These are phyloP conservation scores for Termitomyces sp. DNA, from an alignment of 768 basidiomycete species.

Conservation along the genomic window DNA sequence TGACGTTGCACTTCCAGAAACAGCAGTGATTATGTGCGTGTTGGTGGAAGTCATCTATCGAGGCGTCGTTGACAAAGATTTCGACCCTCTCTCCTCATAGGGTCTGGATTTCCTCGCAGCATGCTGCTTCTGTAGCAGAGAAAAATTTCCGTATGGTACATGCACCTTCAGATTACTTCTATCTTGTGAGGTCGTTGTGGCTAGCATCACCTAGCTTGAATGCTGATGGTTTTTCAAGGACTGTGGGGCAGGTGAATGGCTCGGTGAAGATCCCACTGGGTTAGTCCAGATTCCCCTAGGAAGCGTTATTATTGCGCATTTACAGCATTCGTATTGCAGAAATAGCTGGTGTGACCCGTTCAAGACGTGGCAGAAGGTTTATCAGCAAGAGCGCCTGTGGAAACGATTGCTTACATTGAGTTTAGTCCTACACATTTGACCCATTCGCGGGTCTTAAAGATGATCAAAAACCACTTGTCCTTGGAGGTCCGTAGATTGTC, in stretches of 20 bases:
- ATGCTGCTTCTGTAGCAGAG: slow-evolving; percentile 52
- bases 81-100: slow-evolving; percentile 21
- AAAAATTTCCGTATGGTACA: slow-evolving; percentile 63
- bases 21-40: slow-evolving; percentile 54
- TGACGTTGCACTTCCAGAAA: slow-evolving; percentile 36
- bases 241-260: slow-evolving; percentile 69
- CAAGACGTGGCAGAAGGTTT: slow-evolving; percentile 75
- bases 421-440: slow-evolving; percentile 62
- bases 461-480: slow-evolving; percentile 47
- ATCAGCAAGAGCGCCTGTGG: no score
- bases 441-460: slow-evolving; percentile 52
- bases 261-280: slow-evolving; percentile 44
- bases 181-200: slow-evolving; percentile 42
- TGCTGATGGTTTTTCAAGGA: slow-evolving; percentile 32
- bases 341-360: slow-evolving; percentile 76
- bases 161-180: slow-evolving; percentile 73
- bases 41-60: not conserved
- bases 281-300: slow-evolving; percentile 14
- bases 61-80: not conserved
- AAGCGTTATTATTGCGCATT: not conserved
- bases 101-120: slow-evolving; percentile 66
- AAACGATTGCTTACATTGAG: not conserved
- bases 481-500: slow-evolving; percentile 48
- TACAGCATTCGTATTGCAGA: slow-evolving; percentile 18
- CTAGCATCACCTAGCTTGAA: not conserved